These are phyloP conservation scores for Pelargonium cotyledonis DNA, from an alignment of 441 rosid genomes.

Conservation along the genomic window DNA sequence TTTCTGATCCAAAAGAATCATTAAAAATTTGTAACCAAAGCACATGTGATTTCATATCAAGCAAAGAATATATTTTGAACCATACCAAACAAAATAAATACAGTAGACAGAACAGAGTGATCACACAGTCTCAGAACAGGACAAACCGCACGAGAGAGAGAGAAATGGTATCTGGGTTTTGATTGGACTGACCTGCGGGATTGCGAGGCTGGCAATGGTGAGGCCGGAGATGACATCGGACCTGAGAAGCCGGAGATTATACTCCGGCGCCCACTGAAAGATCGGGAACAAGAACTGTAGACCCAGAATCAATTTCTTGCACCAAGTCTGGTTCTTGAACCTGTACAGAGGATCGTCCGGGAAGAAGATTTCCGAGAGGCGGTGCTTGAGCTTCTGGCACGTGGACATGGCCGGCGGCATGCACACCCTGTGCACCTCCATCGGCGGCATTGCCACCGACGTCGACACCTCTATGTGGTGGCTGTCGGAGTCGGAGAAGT, in stretches of 20 bases:
- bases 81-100: not conserved
- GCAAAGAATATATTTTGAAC: not conserved
- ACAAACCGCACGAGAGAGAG: not conserved
- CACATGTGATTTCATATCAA: too few species aligned
- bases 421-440: conserved; percentile 57
- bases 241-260: conserved; percentile 51
- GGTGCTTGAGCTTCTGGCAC: conserved; percentile 55
- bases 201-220: conserved; percentile 99
- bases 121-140: not conserved
- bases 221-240: conserved; percentile 91
- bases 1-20: not conserved
- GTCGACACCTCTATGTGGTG: not conserved
- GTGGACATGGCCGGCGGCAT: conserved; percentile 59
- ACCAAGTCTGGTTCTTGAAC: conserved; percentile 69
- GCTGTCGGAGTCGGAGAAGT: conserved; percentile 16
- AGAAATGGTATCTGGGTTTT: not conserved
- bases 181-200: conserved; percentile 64
- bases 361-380: conserved; percentile 65
- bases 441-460: not conserved
- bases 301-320: conserved; percentile 47
- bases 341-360: conserved; percentile 88
- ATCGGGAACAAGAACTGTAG: conserved; percentile 76
- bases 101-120: not conserved
- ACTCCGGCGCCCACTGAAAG: conserved; percentile 71
- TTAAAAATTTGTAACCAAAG: not conserved